A percentile compares a stretch with the other conserved stretches of the same genome.
These are phyloP conservation scores for Dissophora ornata DNA, from an alignment of 192 early-diverging fungal species.

Conservation along the genomic window DNA sequence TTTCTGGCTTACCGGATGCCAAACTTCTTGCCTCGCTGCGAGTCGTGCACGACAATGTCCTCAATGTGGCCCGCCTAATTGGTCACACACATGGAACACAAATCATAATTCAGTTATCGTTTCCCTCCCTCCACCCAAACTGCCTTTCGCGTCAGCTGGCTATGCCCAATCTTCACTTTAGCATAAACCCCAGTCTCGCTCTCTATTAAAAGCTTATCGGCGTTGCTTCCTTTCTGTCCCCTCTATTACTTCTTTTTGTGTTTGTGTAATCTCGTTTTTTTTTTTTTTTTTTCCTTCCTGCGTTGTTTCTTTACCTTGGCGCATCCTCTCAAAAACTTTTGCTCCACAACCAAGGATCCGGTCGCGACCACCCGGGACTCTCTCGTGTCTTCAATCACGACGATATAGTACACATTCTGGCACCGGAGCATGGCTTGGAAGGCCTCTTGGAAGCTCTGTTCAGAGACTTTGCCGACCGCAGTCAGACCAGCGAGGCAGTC, in stretches of 20 bases:
- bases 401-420: constrained; percentile 73
- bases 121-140: too few species aligned
- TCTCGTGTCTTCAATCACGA: constrained; percentile 85
- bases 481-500: constrained; percentile 83
- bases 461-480: constrained; percentile 77
- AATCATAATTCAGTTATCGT: too few species aligned
- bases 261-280: not conserved
- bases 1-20: constrained; percentile 57
- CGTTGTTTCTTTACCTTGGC: constrained; percentile 66
- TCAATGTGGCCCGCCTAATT: constrained; percentile 89
- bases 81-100: not conserved
- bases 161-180: too few species aligned
- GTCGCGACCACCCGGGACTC: constrained; percentile 78
- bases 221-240: too few species aligned
- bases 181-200: not conserved
- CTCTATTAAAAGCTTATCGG: not conserved
- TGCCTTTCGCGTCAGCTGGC: too few species aligned
- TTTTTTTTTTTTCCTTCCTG: not conserved
- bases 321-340: constrained; percentile 88
- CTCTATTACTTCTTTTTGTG: too few species aligned
- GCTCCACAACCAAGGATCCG: constrained; percentile 89
- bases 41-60: constrained; percentile 84
- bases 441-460: constrained; percentile 67
- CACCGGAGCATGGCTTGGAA: constrained; percentile 81
- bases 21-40: constrained; percentile 77